Conservation (phyloP, 805 yeast species). For the Lachancea sp. region DNA sequence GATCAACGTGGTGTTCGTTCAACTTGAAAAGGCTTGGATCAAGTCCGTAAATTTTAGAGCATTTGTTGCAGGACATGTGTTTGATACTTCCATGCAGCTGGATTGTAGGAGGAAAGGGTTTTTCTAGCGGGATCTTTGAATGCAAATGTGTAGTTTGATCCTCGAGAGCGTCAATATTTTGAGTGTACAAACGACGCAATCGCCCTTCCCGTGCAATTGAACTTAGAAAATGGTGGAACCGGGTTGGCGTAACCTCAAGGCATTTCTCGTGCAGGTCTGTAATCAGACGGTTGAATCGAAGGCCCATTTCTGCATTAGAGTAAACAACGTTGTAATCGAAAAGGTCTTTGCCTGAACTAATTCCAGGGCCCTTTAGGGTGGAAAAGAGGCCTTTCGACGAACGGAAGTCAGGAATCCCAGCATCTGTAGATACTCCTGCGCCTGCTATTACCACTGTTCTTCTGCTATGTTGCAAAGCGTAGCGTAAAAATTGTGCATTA, state of each 20-base stretch:
- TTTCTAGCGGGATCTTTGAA: constrained; percentile 36
- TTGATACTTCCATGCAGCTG: constrained; percentile 84
- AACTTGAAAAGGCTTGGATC: constrained; percentile 45
- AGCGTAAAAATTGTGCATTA: constrained; percentile 43
- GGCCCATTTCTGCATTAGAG: constrained; percentile 51
- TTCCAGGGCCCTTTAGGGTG: constrained; percentile 37
- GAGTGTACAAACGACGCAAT: constrained; percentile 72
- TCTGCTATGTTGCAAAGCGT: constrained; percentile 49
- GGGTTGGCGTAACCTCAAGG: constrained; percentile 55
- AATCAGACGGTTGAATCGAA: constrained; percentile 69
- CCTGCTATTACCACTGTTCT: constrained; percentile 68
- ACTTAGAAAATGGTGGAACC: constrained; percentile 63
- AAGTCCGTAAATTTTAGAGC: constrained; percentile 51
- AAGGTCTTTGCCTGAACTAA: constrained; percentile 53
- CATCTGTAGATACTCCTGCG: constrained; percentile 86
- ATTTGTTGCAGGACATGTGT: constrained; percentile 69
- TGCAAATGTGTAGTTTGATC: constrained; percentile 43
- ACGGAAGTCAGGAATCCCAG: constrained; percentile 87
- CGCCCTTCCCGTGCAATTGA: constrained; percentile 55
- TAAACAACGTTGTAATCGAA: constrained; percentile 72
- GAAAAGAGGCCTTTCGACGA: constrained; percentile 73
- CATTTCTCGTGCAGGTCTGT: constrained; percentile 53
- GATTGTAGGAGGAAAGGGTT: constrained; percentile 51
- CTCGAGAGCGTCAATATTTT: constrained; percentile 81
- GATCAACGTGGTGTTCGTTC: constrained; percentile 25